A percentile compares a stretch with the other conserved stretches of the same genome.
Evolutionary conservation across 768 basidiomycete genomes (phyloP).

Genomic region (Pisolithus albus): DNA sequence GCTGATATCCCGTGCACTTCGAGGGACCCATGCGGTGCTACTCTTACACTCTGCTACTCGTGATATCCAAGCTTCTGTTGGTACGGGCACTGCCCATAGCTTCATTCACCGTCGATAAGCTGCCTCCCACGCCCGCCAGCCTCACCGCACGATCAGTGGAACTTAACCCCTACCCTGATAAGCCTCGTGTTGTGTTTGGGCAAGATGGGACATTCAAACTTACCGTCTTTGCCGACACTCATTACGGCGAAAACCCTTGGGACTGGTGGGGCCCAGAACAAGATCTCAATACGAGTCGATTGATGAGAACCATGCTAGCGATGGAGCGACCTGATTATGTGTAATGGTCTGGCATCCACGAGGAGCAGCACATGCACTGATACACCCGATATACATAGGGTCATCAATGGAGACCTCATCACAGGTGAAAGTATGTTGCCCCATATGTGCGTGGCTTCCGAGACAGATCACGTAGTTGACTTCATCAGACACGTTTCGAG

Average conservation of each 20-base stretch:
- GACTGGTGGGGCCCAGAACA: constrained; percentile 61
- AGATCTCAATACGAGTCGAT: constrained; percentile 51
- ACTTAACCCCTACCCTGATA: constrained; percentile 38
- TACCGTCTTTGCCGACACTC: constrained; percentile 68
- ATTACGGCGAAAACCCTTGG: constrained; percentile 73
- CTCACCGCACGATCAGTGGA: too few species aligned
- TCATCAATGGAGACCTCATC: constrained; percentile 68
- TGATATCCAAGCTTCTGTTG: too few species aligned
- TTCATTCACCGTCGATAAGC: too few species aligned
- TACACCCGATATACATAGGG: constrained; percentile 30
- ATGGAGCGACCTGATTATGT: constrained; percentile 65
- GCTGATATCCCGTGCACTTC: too few species aligned
- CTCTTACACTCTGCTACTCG: too few species aligned
- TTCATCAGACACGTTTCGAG: constrained; percentile 49
- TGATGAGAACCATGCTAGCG: constrained; percentile 51
- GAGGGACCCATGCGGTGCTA: too few species aligned
- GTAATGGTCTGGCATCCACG: constrained; percentile 31
- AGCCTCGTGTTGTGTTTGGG: constrained; percentile 50
- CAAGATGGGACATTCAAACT: constrained; percentile 61
- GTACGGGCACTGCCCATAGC: too few species aligned
- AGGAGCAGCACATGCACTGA: not conserved
- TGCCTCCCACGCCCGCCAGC: too few species aligned
- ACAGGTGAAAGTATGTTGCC: constrained; percentile 57
- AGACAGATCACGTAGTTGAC: not conserved
- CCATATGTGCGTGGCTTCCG: not conserved